These are phyloP conservation scores for Alternaria postmessia DNA, from an alignment of 2,329 filamentous ascomycete genomes.

Conservation along the genomic window DNA sequence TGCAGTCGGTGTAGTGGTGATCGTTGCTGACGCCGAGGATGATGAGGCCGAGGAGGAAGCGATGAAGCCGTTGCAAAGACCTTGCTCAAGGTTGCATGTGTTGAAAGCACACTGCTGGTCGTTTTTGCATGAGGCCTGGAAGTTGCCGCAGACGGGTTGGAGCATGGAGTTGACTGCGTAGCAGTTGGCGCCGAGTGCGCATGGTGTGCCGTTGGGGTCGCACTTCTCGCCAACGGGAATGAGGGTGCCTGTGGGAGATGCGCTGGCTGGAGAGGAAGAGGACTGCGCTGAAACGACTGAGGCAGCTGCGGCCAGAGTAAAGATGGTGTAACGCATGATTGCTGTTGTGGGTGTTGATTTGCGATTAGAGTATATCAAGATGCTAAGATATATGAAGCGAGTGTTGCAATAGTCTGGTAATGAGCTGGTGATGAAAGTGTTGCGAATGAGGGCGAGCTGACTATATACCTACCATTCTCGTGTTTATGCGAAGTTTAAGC, in stretches of 20 bases:
- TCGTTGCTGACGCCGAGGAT: conserved; percentile 16
- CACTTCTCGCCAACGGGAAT: conserved; percentile 24
- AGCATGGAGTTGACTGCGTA: conserved; percentile 27
- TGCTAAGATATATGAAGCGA: not conserved
- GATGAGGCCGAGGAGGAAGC: conserved; percentile 9
- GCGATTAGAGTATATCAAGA: not conserved
- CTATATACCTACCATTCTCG: not conserved
- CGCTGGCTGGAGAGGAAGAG: not conserved
- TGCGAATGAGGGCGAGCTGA: too few species aligned
- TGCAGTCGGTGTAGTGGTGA: conserved; percentile 1
- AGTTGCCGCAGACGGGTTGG: conserved; percentile 26
- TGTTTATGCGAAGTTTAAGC: not conserved
- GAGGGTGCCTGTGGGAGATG: not conserved
- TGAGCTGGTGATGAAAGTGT: not conserved
- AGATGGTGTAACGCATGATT: conserved; percentile 27
- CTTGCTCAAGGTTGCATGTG: conserved; percentile 20
- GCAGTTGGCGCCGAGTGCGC: conserved; percentile 25
- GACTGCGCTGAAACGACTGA: conserved; percentile 20
- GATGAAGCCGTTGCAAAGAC: conserved; percentile 28
- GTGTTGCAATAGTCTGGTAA: not conserved
- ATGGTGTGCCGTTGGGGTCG: conserved; percentile 17
- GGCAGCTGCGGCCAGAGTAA: conserved; percentile 22
- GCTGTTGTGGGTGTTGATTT: not conserved
- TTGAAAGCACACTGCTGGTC: conserved; percentile 33
- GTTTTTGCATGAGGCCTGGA: conserved; percentile 28